Conservation (phyloP, 2,329 filamentous ascomycete species). For the Eutypella sp. region DNA sequence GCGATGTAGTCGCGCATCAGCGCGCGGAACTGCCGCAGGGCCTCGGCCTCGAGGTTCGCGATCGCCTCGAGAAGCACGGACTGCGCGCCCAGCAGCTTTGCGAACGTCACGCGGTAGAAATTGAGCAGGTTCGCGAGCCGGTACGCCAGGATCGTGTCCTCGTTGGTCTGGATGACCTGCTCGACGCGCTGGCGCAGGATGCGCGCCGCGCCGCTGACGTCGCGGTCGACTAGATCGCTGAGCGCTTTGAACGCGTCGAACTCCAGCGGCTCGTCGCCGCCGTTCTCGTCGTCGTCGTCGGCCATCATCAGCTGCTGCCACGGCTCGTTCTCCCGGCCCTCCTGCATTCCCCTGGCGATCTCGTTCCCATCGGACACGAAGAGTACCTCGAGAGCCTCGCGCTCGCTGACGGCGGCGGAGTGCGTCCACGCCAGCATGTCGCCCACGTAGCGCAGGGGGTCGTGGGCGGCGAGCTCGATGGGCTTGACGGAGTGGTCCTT, state of each 20-base stretch:
- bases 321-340: conserved; percentile 74
- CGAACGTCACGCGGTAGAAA: conserved; percentile 85
- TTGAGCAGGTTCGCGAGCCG: conserved; percentile 83
- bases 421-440: conserved; percentile 99
- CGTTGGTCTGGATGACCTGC: conserved; percentile 86
- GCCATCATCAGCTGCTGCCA: conserved; percentile 70
- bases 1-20: conserved; percentile 77
- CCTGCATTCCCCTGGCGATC: conserved; percentile 75
- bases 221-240: conserved; percentile 79
- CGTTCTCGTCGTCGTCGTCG: conserved; percentile 49
- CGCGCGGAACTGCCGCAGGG: conserved; percentile 75
- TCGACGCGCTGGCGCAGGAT: conserved; percentile 87
- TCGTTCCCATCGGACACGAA: conserved; percentile 90
- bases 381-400: conserved; percentile 83
- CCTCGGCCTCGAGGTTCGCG: conserved; percentile 64
- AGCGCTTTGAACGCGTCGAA: conserved; percentile 82
- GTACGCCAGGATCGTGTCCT: conserved; percentile 83
- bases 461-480: conserved; percentile 90
- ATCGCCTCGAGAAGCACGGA: conserved; percentile 69
- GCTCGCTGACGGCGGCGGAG: conserved; percentile 87
- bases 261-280: conserved; percentile 40
- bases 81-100: conserved; percentile 66
- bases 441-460: conserved; percentile 84
- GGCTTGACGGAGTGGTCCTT: conserved; percentile 68
- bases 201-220: conserved; percentile 73